Conservation (phyloP, 257 asterid species). For the Nicotiana tomentosiformis region DNA sequence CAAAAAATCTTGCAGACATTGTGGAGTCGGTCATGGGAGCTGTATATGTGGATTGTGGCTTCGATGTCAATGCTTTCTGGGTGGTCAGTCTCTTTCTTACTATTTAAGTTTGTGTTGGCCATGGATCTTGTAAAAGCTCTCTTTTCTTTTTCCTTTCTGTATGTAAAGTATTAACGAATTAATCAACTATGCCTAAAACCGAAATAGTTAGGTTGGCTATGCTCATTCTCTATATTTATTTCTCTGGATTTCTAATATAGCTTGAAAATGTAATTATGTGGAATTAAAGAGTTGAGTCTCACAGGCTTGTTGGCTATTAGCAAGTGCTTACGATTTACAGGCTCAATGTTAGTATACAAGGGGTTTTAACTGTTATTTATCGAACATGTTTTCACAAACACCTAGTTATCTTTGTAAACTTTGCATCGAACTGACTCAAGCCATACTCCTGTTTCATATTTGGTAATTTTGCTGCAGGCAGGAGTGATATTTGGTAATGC, state of each 20-base stretch:
- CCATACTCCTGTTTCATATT: neutral
- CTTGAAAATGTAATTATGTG: neutral
- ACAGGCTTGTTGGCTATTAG: neutral
- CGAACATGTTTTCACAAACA: neutral
- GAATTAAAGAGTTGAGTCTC: neutral
- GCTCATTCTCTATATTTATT: neutral
- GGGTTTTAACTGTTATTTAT: neutral
- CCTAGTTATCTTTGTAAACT: conserved; percentile 6
- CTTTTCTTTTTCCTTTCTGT: neutral
- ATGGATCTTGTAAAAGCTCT: neutral
- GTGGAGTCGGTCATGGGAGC: conserved; percentile 80
- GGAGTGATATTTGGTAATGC: neutral
- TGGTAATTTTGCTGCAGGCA: neutral
- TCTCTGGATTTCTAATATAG: neutral
- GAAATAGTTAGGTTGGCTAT: neutral
- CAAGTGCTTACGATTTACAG: neutral
- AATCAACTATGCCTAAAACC: neutral
- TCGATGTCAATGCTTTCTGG: conserved; percentile 24
- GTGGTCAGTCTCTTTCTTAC: conserved; percentile 19
- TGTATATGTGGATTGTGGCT: conserved; percentile 38
- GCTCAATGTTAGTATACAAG: neutral
- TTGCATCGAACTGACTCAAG: neutral
- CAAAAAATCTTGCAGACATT: conserved; percentile 76
- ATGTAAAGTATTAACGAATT: neutral
- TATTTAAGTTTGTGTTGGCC: neutral